A percentile compares a stretch with the other conserved stretches of the same genome.
phyloP scores from a whole-genome alignment of 257 asterid species.

The Datura wrightii region DNA sequence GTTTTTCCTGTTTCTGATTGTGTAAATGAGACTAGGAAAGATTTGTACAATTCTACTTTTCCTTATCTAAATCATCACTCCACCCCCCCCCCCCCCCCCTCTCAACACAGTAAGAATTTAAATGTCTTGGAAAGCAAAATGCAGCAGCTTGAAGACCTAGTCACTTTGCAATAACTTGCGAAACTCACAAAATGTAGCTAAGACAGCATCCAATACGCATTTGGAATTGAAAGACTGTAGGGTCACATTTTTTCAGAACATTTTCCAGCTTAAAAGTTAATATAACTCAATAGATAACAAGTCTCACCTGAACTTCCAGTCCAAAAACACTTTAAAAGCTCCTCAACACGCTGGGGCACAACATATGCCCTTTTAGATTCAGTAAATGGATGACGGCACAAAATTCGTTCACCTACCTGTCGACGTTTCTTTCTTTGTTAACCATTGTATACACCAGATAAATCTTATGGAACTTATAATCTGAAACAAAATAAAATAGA shows the following conservation, averaged over 20 bases:
- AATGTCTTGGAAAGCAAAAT: constrained; percentile 13
- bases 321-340: constrained; percentile 91
- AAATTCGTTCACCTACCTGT: constrained; percentile 79
- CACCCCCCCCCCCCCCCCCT: background rate
- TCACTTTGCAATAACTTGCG: background rate
- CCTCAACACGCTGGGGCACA: constrained; percentile 90
- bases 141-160: background rate
- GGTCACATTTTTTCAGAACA: background rate
- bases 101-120: background rate
- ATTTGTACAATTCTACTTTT: background rate
- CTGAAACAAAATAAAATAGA: background rate
- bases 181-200: constrained; percentile 6
- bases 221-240: background rate
- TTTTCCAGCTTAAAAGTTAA: constrained; percentile 19
- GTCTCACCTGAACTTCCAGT: constrained; percentile 75
- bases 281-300: constrained; percentile 10
- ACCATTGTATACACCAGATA: constrained; percentile 11
- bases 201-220: background rate
- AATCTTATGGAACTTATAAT: background rate
- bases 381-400: constrained; percentile 91
- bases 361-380: constrained; percentile 96
- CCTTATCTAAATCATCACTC: background rate
- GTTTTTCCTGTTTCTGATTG: background rate
- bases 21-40: background rate
- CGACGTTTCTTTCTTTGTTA: background rate